Conservation (phyloP, 805 yeast genomes). For the Naumovozyma baii region DNA sequence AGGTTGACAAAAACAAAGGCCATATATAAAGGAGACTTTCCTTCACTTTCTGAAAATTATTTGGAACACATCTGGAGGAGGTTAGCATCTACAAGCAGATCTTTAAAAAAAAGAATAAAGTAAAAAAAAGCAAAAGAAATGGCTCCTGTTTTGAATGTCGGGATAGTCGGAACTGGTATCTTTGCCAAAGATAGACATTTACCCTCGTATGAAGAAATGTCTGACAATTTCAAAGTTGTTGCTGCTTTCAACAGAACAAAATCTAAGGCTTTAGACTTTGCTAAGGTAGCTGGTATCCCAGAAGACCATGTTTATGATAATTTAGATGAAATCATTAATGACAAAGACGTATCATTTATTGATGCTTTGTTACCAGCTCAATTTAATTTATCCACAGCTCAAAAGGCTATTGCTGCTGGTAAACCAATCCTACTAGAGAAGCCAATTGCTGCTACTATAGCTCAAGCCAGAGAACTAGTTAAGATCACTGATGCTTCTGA, state of each 20-base stretch:
- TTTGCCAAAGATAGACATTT: slow-evolving; percentile 80
- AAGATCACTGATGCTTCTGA: slow-evolving; percentile 49
- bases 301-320: slow-evolving; percentile 45
- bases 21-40: too few species aligned
- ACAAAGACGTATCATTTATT: slow-evolving; percentile 59
- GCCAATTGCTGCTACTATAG: slow-evolving; percentile 81
- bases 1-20: too few species aligned
- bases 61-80: too few species aligned
- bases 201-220: slow-evolving; percentile 52
- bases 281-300: slow-evolving; percentile 47
- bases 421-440: slow-evolving; percentile 82
- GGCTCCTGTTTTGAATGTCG: slow-evolving; percentile 40
- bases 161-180: slow-evolving; percentile 74
- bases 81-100: too few species aligned
- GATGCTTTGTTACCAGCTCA: slow-evolving; percentile 90
- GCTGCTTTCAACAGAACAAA: slow-evolving; percentile 80
- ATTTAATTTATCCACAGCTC: slow-evolving; percentile 57
- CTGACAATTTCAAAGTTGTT: slow-evolving; percentile 43
- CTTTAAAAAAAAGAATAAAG: too few species aligned
- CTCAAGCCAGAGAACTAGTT: slow-evolving; percentile 75
- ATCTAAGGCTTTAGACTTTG: slow-evolving; percentile 74
- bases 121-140: slow-evolving; percentile 2
- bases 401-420: slow-evolving; percentile 57
- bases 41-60: too few species aligned
- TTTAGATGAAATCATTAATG: slow-evolving; percentile 56